These are phyloP conservation scores for Kodamaea neixiangensis DNA, from an alignment of 805 yeast species.

Conservation along the genomic window DNA sequence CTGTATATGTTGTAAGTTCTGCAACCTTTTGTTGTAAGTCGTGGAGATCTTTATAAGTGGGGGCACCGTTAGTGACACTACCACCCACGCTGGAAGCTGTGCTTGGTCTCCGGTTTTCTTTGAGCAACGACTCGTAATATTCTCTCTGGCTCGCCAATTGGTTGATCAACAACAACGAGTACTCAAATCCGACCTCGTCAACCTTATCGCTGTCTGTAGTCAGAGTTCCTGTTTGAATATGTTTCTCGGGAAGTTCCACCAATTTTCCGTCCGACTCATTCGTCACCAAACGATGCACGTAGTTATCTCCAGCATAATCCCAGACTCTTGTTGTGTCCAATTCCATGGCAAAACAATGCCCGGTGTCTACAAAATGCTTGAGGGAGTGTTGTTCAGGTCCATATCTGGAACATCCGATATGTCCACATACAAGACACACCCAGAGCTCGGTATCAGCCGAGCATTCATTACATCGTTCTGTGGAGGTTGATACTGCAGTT, in stretches of 20 bases:
- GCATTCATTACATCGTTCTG: constrained; percentile 38
- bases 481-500: neutral
- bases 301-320: constrained; percentile 92
- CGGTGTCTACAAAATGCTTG: constrained; percentile 72
- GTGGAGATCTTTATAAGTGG: constrained; percentile 2
- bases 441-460: constrained; percentile 64
- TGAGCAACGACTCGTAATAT: constrained; percentile 60
- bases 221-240: neutral
- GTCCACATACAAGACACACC: constrained; percentile 90
- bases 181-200: constrained; percentile 71
- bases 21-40: constrained; percentile 22
- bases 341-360: constrained; percentile 93
- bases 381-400: constrained; percentile 80
- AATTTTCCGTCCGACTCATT: constrained; percentile 88
- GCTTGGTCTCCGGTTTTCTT: constrained; percentile 15
- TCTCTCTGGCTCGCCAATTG: constrained; percentile 87
- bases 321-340: constrained; percentile 81
- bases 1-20: constrained; percentile 27
- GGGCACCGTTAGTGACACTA: neutral
- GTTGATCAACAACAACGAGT: constrained; percentile 72
- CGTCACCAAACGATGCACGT: constrained; percentile 82
- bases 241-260: constrained; percentile 64
- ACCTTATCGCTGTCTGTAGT: constrained; percentile 32
- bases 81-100: constrained; percentile 2
- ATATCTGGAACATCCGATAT: constrained; percentile 89